Conservation (phyloP, 768 basidiomycete species). For the Tricholoma sp. region DNA sequence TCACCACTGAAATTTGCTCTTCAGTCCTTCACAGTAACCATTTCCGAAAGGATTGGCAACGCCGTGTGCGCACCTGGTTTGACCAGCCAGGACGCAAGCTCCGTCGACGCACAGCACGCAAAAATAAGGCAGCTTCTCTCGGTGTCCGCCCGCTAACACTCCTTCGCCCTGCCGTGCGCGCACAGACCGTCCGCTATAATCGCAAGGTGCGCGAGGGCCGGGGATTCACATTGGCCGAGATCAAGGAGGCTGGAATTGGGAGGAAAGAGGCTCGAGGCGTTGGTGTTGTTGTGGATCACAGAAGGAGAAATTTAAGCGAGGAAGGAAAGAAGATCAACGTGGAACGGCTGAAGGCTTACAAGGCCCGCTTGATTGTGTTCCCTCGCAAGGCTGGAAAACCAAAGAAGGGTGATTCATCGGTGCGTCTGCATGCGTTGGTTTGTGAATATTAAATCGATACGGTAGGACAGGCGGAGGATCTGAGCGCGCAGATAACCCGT, state of each 20-base stretch:
- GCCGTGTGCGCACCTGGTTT: slow-evolving; percentile 95
- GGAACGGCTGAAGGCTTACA: slow-evolving; percentile 91
- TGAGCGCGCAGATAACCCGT: slow-evolving; percentile 73
- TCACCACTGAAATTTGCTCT: not conserved
- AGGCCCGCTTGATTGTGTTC: slow-evolving; percentile 90
- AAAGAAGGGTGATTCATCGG: slow-evolving; percentile 92
- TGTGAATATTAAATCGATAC: slow-evolving; percentile 6
- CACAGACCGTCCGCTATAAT: slow-evolving; percentile 97
- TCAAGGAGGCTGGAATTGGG: slow-evolving; percentile 94
- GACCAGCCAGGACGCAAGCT: slow-evolving; percentile 98
- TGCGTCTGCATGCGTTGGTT: slow-evolving; percentile 34
- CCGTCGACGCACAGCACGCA: slow-evolving; percentile 88
- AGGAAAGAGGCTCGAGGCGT: slow-evolving; percentile 90
- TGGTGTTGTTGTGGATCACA: slow-evolving; percentile 95
- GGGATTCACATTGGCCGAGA: slow-evolving; percentile 90
- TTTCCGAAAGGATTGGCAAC: slow-evolving; percentile 99
- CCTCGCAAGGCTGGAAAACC: slow-evolving; percentile 93
- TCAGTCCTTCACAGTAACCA: slow-evolving; percentile 88
- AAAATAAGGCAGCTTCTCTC: slow-evolving; percentile 83
- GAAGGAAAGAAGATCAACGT: slow-evolving; percentile 96
- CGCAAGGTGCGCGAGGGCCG: slow-evolving; percentile 94
- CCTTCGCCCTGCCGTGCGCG: slow-evolving; percentile 96
- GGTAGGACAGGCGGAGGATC: slow-evolving; percentile 66
- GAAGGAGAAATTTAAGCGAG: slow-evolving; percentile 93
- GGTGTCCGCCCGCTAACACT: slow-evolving; percentile 89